These are phyloP conservation scores for Thecamonas trahens DNA, from an alignment of 78 protist species.

Conservation along the genomic window DNA sequence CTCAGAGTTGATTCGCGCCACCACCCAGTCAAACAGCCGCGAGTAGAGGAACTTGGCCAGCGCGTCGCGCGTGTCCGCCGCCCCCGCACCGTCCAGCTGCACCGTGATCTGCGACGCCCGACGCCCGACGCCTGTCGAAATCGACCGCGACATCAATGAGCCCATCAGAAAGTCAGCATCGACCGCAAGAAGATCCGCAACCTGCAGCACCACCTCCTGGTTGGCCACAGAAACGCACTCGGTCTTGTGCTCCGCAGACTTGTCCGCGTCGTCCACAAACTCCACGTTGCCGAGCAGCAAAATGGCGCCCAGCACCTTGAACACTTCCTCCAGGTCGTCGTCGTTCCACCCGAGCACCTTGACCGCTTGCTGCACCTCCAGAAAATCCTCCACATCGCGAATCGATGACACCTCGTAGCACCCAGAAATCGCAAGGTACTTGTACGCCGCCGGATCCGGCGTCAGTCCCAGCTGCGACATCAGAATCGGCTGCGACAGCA, in stretches of 20 bases:
- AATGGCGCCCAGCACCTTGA: conserved; percentile 40
- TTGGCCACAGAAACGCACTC: conserved; percentile 2
- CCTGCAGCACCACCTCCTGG: not conserved
- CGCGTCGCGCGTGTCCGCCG: conserved; percentile 9
- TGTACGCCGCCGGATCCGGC: not conserved
- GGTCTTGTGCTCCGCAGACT: too few relatives aligned
- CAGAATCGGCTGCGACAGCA: too few relatives aligned
- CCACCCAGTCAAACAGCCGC: conserved; percentile 22
- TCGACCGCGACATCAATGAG: not conserved
- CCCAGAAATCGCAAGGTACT: not conserved
- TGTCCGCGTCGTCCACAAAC: conserved; percentile 9
- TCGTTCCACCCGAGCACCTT: conserved; percentile 10
- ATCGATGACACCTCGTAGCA: not conserved
- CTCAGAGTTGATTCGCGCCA: not conserved
- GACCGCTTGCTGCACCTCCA: conserved; percentile 22
- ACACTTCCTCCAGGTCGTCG: not conserved
- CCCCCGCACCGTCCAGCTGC: not conserved
- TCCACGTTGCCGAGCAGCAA: conserved; percentile 45
- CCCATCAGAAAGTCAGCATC: not conserved
- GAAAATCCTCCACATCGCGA: not conserved
- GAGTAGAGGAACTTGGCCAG: conserved; percentile 2
- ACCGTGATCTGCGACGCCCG: too few relatives aligned
- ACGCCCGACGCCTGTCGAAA: too few relatives aligned
- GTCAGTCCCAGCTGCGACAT: not conserved
- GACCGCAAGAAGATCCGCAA: not conserved